phyloP scores from a whole-genome alignment of 2,329 filamentous ascomycete species.

The Trichoderma lentiforme region DNA sequence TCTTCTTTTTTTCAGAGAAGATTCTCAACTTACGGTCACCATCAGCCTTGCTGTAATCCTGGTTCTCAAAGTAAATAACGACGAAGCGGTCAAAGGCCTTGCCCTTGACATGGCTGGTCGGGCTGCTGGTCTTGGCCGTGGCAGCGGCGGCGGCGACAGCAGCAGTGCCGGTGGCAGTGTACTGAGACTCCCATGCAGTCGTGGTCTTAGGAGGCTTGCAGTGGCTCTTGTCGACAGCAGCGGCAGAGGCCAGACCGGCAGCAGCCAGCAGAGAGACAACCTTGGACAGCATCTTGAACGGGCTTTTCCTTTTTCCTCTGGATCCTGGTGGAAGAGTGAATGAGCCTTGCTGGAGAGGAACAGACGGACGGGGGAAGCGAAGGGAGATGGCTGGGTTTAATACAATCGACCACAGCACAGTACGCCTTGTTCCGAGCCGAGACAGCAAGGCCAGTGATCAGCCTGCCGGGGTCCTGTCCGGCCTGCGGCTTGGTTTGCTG shows the following conservation, averaged over 20 bases:
- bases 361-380: background rate
- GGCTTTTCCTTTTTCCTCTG: background rate
- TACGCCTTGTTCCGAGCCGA: background rate
- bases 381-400: conserved; percentile 7
- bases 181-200: conserved; percentile 37
- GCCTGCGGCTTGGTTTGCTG: background rate
- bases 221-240: conserved; percentile 11
- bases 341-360: background rate
- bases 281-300: conserved; percentile 22
- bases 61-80: conserved; percentile 77
- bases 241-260: conserved; percentile 29
- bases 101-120: conserved; percentile 63
- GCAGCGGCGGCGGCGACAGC: conserved; percentile 55
- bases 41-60: conserved; percentile 61
- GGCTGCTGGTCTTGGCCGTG: conserved; percentile 58
- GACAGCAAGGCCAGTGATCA: background rate
- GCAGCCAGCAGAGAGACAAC: conserved; percentile 26
- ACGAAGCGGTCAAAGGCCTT: conserved; percentile 70
- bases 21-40: conserved; percentile 51
- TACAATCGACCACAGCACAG: background rate
- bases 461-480: background rate
- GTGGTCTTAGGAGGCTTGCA: background rate
- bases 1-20: background rate
- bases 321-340: background rate
- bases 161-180: conserved; percentile 51